phyloP scores from a whole-genome alignment of 2,329 filamentous ascomycete genomes.

The Calycina herbarum region DNA sequence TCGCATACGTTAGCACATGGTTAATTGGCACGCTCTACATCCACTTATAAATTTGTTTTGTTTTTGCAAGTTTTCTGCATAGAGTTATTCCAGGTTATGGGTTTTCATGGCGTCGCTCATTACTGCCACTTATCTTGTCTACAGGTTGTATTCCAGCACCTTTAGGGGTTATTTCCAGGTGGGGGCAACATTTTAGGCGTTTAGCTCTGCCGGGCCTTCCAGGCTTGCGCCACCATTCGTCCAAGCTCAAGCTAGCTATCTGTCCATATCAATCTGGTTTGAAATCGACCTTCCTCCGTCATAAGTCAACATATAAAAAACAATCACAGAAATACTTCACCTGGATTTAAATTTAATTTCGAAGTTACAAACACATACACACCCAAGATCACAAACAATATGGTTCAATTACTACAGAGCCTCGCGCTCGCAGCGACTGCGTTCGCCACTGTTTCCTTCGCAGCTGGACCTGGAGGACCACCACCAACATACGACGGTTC shows the following conservation, averaged over 20 bases:
- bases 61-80: too few relatives aligned
- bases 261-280: slow-evolving; percentile 24
- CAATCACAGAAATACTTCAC: background rate
- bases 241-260: slow-evolving; percentile 13
- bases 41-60: too few relatives aligned
- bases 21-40: too few relatives aligned
- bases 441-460: slow-evolving; percentile 46
- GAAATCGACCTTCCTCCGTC: slow-evolving; percentile 21
- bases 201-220: background rate
- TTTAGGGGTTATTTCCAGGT: background rate
- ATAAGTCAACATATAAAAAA: slow-evolving; percentile 1
- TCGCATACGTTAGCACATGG: too few relatives aligned
- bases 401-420: slow-evolving; percentile 53
- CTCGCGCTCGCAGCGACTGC: slow-evolving; percentile 57
- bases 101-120: too few relatives aligned
- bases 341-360: background rate
- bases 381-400: slow-evolving; percentile 23
- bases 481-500: slow-evolving; percentile 60
- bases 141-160: too few relatives aligned
- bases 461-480: slow-evolving; percentile 39
- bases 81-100: too few relatives aligned
- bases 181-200: slow-evolving; percentile 1
- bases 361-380: background rate
- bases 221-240: background rate
- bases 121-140: too few relatives aligned